Conservation (phyloP, 176 grass and related monocot genomes). For the Zea mays region Zm-B73-REFERENCE-NAM-5.0 NC_050104.1:146721001-146721500, state of each 20-base stretch:
- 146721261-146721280: slow-evolving; percentile 22
- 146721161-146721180: slow-evolving; percentile 54
- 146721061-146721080: not conserved
- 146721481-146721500: slow-evolving; percentile 40
- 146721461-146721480: slow-evolving; percentile 39
- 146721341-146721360: slow-evolving; percentile 45
- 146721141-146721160: not conserved
- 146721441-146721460: slow-evolving; percentile 63
- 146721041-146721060: slow-evolving; percentile 30
- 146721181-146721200: slow-evolving; percentile 91
- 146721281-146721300: slow-evolving; percentile 6
- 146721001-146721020: not conserved
- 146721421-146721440: slow-evolving; percentile 89
- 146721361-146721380: not conserved
- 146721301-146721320: slow-evolving; percentile 21
- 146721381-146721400: slow-evolving; percentile 26
- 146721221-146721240: slow-evolving; percentile 95
- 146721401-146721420: slow-evolving; percentile 92
- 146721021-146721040: slow-evolving; percentile 10
- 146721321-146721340: not conserved
- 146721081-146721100: slow-evolving; percentile 23
- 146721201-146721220: slow-evolving; percentile 99
- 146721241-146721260: slow-evolving; percentile 39
- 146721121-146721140: not conserved
- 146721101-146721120: not conserved